Evolutionary conservation across 2,329 filamentous ascomycete species (phyloP), one percentile per base, ranked within the genome.

Genomic region (Neofusicoccum ribis): DNA sequence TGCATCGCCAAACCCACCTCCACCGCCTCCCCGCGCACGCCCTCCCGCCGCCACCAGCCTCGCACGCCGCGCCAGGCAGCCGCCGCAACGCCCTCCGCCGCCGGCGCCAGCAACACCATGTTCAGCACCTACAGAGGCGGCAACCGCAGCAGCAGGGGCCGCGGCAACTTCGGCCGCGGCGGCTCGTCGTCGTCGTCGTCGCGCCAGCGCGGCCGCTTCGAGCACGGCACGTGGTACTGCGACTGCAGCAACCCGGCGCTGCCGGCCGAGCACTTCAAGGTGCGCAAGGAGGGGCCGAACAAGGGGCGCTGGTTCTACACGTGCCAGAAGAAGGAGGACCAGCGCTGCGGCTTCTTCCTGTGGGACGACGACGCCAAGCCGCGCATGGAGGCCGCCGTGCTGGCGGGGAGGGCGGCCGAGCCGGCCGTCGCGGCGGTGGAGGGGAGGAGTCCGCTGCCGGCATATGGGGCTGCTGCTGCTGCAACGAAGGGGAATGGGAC

Each of bases 221-320:
- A 80, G 64, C 7, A 46, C 56, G 41, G 51, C 46, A 36, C 37
- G n/a, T 86, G 84, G 51, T 36, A 56, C 83, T 81, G 83, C 73
- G 83, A 88, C 69, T 89, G 87, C 71, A 78, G 9, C 77, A 20
- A 27, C 11, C 82, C 83, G 9, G 80, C 83, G 20, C 76, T 83
- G 2, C 84, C 83, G 17, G 85, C 86, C 2, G 78, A 81, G 31
- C 83, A 83, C 61, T 83, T 86, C 67, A 80, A 86, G 69, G 82
- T 83, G 1, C 87, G 85, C 72, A 89, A 88, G 67, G 80, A 82
- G 36, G 82, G 83, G 3, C 41, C 47, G 50, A 88, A 88, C 68
- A 78, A 86, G 66, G 85, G 85, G 11, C 76, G 81, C 69, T 85
- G 81, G 80, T 86, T 88, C 73, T 87, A 86, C 69, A 84, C 82